Evolutionary conservation across 257 asterid species (phyloP), one percentile per base, ranked within the genome.

Genomic region (Primulina tabacum): DNA sequence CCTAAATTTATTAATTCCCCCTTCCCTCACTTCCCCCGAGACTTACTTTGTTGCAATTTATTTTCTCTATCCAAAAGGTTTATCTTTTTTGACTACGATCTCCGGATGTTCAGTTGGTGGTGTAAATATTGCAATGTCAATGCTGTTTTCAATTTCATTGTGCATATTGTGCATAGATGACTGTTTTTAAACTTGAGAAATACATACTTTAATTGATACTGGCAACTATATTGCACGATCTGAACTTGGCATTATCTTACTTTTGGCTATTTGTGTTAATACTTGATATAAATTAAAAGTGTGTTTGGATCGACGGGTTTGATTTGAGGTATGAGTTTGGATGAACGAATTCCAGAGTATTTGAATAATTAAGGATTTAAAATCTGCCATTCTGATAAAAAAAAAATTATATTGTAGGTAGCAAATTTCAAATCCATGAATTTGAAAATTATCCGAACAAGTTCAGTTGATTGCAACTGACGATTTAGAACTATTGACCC

Each of bases 61-160:
- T 40, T 40, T 40, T 10, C 16, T 40, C 50, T 10, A 40, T 40
- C 17, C 16, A 40, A 37, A 40, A 40, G 17, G 34, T 32, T 64
- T 35, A 63, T 24, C 14, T 71, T 21, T 29, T 7, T 7, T 14
- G 0, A n/a, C 8, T 61, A 52, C 65, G 35, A 52, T 34, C 61
- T 53, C 37, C 7, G 37, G 37, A 33, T 33, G 56, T 62, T 29
- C 33, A 18, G 11, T 21, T 52, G 29, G 33, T 67, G 60, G 73
- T 6, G 60, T n/a, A 17, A 21, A 47, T 65, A 53, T 64, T 29
- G 60, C 50, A 35, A 67, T 63, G 12, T 30, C 18, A 20, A 61
- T 68, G n/a, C n/a, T 14, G 60, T 40, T 61, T 14, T 58, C 65
- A 17, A 64, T 47, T 28, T 68, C 56, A 52, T 18, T 20, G 21